phyloP scores from a whole-genome alignment of 2,329 filamentous ascomycete species.

The Venturiaceae sp. region DNA sequence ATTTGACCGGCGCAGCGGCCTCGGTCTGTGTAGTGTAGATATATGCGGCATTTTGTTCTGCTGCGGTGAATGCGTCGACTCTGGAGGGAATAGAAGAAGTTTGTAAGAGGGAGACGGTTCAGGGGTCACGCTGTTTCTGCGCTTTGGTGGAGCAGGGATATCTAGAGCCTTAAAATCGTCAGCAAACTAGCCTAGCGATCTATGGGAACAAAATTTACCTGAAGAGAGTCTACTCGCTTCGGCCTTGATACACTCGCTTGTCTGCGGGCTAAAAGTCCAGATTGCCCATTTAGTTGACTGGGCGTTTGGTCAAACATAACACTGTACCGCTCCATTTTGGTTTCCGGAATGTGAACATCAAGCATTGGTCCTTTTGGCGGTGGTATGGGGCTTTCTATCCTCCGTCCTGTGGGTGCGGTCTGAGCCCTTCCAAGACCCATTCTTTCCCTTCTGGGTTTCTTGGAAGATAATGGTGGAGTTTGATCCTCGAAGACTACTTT shows the following conservation, averaged over 20 bases:
- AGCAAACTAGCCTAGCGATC: not conserved
- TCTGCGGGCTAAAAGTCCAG: constrained; percentile 23
- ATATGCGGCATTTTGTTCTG: not conserved
- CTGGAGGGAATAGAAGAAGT: constrained; percentile 4
- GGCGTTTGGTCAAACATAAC: constrained; percentile 65
- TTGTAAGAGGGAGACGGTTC: constrained; percentile 1
- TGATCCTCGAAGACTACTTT: not conserved
- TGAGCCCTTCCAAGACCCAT: not conserved
- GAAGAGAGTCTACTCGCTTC: constrained; percentile 19
- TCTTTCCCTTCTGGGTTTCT: not conserved
- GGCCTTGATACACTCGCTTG: constrained; percentile 24
- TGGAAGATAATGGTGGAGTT: not conserved
- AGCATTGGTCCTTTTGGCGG: constrained; percentile 32
- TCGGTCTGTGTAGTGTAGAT: not conserved
- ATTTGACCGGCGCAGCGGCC: constrained; percentile 4
- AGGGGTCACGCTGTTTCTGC: not conserved
- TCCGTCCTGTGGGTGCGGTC: not conserved
- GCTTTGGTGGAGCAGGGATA: not conserved
- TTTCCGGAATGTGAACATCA: constrained; percentile 69
- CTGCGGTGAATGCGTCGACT: constrained; percentile 1
- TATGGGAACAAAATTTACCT: constrained; percentile 16
- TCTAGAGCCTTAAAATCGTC: not conserved
- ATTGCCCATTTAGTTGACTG: constrained; percentile 28
- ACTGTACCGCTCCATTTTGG: constrained; percentile 81
- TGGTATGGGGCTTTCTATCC: not conserved